These are phyloP conservation scores for Pyrrhoderma noxium DNA, from an alignment of 1,284 basidiomycete species.

Conservation along the genomic window DNA sequence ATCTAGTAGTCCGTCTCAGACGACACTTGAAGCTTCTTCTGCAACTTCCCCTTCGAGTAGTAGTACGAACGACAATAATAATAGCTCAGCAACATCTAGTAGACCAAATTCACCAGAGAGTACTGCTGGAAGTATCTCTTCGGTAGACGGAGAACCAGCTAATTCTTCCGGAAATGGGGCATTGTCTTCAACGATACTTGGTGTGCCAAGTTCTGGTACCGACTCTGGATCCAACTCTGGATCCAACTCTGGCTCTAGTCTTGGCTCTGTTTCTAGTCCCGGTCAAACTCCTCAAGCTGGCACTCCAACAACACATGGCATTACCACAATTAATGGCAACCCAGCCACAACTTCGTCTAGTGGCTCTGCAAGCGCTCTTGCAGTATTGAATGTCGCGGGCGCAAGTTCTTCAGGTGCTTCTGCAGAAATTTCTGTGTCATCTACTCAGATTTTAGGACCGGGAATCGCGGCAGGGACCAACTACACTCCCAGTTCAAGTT, in stretches of 20 bases:
- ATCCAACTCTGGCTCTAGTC: background rate
- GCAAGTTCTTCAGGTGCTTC: background rate
- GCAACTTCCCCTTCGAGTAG: background rate
- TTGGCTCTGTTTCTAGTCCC: background rate
- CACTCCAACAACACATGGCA: background rate
- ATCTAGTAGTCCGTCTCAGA: background rate
- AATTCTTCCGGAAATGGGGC: background rate
- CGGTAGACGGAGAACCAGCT: background rate
- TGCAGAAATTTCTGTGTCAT: background rate
- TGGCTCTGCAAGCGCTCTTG: background rate
- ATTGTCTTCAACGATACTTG: too few relatives aligned
- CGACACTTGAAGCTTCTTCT: background rate
- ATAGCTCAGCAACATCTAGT: background rate
- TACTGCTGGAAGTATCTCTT: background rate
- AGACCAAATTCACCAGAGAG: background rate
- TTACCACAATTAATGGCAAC: background rate
- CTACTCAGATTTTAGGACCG: background rate
- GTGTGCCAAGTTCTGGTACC: background rate
- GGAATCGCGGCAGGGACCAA: background rate
- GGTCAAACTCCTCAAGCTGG: background rate
- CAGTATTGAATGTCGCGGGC: background rate
- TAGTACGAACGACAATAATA: background rate
- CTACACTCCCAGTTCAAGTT: background rate
- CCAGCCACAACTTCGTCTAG: background rate
- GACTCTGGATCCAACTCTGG: background rate